phyloP scores from a whole-genome alignment of 2,329 filamentous ascomycete species.

The Fusarium chlamydosporum region DNA sequence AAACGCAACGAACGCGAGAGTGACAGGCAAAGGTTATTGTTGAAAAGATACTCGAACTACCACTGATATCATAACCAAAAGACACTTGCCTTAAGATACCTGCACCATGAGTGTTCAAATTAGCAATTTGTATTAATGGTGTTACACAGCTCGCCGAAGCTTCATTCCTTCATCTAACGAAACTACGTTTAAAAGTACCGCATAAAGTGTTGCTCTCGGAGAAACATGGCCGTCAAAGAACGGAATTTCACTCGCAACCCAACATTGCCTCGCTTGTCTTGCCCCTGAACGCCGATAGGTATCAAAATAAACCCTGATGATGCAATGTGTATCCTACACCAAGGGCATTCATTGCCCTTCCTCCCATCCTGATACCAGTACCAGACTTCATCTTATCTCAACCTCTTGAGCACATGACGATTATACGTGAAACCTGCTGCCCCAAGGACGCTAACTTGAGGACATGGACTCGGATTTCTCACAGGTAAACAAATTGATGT shows the following conservation, averaged over 20 bases:
- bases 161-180: conserved; percentile 28
- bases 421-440: conserved; percentile 35
- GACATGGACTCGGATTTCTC: conserved; percentile 61
- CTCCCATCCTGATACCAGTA: conserved; percentile 15
- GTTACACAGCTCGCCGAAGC: conserved; percentile 35
- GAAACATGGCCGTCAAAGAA: conserved; percentile 31
- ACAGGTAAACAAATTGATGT: conserved; percentile 90
- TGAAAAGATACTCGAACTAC: not conserved
- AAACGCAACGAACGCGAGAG: not conserved
- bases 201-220: conserved; percentile 13
- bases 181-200: conserved; percentile 12
- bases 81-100: not conserved
- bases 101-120: conserved; percentile 1
- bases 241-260: conserved; percentile 22
- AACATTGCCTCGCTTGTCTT: conserved; percentile 43
- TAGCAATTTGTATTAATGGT: conserved; percentile 37
- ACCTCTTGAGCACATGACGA: conserved; percentile 12
- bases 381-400: conserved; percentile 16
- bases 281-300: conserved; percentile 45
- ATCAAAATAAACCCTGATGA: conserved; percentile 43
- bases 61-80: not conserved
- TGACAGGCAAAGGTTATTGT: not conserved
- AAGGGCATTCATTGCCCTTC: conserved; percentile 27
- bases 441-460: conserved; percentile 51
- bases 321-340: conserved; percentile 48